Evolutionary conservation across 805 yeast species (phyloP).

Genomic region (Metschnikowia vanudenii): DNA sequence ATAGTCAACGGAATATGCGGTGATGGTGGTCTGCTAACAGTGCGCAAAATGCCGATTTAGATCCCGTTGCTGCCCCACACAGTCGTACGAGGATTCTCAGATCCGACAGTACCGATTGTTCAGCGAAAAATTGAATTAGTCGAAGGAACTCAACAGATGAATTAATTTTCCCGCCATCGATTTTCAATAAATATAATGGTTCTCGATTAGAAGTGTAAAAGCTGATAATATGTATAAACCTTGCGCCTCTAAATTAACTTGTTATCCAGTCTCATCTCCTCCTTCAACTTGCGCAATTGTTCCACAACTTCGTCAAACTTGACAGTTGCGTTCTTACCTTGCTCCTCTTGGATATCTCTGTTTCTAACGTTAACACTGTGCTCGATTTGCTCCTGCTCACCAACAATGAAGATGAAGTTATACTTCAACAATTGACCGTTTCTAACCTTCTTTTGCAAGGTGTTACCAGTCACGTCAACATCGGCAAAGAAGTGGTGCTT

Average conservation of each 20-base stretch:
- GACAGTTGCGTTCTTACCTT: conserved; percentile 86
- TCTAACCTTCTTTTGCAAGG: conserved; percentile 97
- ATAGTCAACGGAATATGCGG: background rate
- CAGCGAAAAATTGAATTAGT: too few species aligned
- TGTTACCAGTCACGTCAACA: conserved; percentile 90
- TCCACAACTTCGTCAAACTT: conserved; percentile 67
- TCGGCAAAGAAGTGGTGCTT: conserved; percentile 85
- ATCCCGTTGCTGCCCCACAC: background rate
- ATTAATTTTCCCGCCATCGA: too few species aligned
- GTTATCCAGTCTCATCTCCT: conserved; percentile 73
- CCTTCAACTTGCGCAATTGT: conserved; percentile 67
- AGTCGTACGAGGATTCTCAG: too few species aligned
- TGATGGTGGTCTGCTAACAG: background rate
- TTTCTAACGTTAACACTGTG: conserved; percentile 90
- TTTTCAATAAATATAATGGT: background rate
- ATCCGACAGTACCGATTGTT: too few species aligned
- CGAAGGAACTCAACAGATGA: too few species aligned
- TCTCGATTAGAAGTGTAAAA: background rate
- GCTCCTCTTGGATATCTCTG: conserved; percentile 91
- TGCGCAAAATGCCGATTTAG: background rate
- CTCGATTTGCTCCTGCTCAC: conserved; percentile 85
- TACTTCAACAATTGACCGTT: conserved; percentile 92
- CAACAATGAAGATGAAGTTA: conserved; percentile 95
- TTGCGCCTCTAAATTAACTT: conserved; percentile 21
- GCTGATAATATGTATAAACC: conserved; percentile 1